Base-by-base conservation (phyloP, 2,329 filamentous ascomycete genomes). In the Cordyceps farinosa region DNA sequence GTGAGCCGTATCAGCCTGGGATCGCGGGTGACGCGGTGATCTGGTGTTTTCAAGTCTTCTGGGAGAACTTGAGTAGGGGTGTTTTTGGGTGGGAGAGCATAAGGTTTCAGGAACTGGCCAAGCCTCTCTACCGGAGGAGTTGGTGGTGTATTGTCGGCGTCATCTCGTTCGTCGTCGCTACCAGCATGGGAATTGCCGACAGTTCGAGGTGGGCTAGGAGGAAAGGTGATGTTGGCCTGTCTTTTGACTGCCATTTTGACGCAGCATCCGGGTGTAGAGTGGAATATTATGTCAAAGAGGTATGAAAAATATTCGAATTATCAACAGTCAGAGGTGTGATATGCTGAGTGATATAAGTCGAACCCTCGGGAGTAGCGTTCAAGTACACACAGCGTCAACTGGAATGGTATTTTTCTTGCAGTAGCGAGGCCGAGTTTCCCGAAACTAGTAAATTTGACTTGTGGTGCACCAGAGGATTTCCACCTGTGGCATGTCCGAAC, bases 41-140 rank as follows among this genome's bases (percentile, higher is more conserved):
- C 93, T 9, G 93, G 93, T 0, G 92, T 97, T 66, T 90, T 89
- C 66, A 90, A 80, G 72, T 97, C 92, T 70, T 91, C 77, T n/a
- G 87, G 80, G 6, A 96, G 80, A 13, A 95, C 84, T 48, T 82
- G 77, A 54, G 83, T 87, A 5, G 85, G 80, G 54, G 74, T 82
- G 5, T 86, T 82, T 29, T 80, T 81, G 10, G 91, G 91, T 13
- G 92, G 91, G 4, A 96, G 79, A 29, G 90, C 84, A 64, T 91
- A 87, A 3, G 62, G 64, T 13, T 71, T 72, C 22, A 69, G 61
- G 17, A 42, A 9, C 9, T 59, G 38, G n/a, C 45, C 66, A 40
- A 66, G 38, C 51, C 67, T 67, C 29, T 69, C 66, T 51, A 27
- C 30, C 32, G 52, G 30, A 15, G 56, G 61, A 13, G 40, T 48